Percentiles rank a stretch among this genome's conserved stretches.
Conservation (phyloP, 1,284 basidiomycete species). For the Volvariella surrecta region DNA sequence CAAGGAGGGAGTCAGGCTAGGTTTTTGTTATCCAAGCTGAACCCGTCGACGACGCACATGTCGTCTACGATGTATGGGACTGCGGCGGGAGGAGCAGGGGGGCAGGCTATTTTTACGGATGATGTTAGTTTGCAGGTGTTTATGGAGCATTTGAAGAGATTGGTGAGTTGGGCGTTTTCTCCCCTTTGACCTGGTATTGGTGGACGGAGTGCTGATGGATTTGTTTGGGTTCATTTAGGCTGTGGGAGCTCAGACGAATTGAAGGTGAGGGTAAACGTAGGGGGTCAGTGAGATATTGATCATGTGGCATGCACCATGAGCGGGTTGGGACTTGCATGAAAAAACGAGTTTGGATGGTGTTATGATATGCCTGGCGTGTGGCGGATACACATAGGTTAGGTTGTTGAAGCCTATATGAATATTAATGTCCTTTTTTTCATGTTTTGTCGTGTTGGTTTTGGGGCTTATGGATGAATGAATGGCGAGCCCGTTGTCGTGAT, state of each 20-base stretch:
- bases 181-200: not conserved
- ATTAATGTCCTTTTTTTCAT: too few species aligned
- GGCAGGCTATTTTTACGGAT: conserved; percentile 97
- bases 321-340: too few species aligned
- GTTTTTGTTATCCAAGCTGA: conserved; percentile 94
- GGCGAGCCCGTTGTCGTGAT: too few species aligned
- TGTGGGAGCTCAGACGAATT: conserved; percentile 67
- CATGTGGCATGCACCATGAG: too few species aligned
- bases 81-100: conserved; percentile 39
- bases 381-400: too few species aligned
- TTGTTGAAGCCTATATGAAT: too few species aligned
- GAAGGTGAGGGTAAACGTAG: too few species aligned
- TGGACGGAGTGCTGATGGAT: conserved; percentile 5
- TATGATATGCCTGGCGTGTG: too few species aligned
- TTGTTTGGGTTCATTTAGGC: conserved; percentile 30
- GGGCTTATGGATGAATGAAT: too few species aligned
- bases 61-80: conserved; percentile 82
- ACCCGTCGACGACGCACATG: conserved; percentile 98
- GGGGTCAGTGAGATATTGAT: too few species aligned
- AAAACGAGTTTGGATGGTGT: too few species aligned
- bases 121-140: conserved; percentile 97
- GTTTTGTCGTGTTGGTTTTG: too few species aligned
- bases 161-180: conserved; percentile 42
- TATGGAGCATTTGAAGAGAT: conserved; percentile 89
- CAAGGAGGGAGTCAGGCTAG: conserved; percentile 97